Base-by-base conservation (phyloP, 2,329 filamentous ascomycete species). In the Fusarium continuum region DNA sequence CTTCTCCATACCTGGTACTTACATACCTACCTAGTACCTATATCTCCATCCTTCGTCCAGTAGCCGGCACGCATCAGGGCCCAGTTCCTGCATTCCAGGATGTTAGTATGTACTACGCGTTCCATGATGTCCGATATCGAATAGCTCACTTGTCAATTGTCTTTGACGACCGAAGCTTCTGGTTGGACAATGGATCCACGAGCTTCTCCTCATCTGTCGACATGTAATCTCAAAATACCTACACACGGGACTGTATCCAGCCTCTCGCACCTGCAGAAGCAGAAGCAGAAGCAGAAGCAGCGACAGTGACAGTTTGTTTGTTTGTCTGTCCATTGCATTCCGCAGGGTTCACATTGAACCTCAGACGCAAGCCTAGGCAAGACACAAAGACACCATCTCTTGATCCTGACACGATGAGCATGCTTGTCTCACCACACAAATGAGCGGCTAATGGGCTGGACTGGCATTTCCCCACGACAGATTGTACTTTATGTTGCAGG, bases 51-150 rank as follows among this genome's bases (percentile, higher is more conserved):
- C 50, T 60, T 55, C 34, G 52, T 55, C 47, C 61, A 65, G 45
- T 38, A 52, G 36, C 49, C 45, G 57, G 43, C 43, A 35, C 40
- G 46, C 43, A 53, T 32, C 36, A 45, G 51, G 63, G 44, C 62
- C 62, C 47, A 71, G 69, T 71, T 70, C 69, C 67, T 72, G 66
- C 69, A 65, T 70, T 51, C 65, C 54, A 43, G 57, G 57, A 69
- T 60, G 38, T 35, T 47, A 32, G 47, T 22, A 34, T 28, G 47
- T 22, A 34, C 32, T 59, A 52, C 45, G 45, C 53, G 52, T 61
- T 53, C 52, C 54, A 52, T 64, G 55, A 54, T 61, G 66, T 69
- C 49, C 41, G 50, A 70, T 60, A 67, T 57, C 47, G 55, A 58
- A 51, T 64, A 67, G 68, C 68, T 68, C 60, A 60, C 64, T 68